Conservation (phyloP, 257 asterid genomes). For the Verbascum thapsus region DNA sequence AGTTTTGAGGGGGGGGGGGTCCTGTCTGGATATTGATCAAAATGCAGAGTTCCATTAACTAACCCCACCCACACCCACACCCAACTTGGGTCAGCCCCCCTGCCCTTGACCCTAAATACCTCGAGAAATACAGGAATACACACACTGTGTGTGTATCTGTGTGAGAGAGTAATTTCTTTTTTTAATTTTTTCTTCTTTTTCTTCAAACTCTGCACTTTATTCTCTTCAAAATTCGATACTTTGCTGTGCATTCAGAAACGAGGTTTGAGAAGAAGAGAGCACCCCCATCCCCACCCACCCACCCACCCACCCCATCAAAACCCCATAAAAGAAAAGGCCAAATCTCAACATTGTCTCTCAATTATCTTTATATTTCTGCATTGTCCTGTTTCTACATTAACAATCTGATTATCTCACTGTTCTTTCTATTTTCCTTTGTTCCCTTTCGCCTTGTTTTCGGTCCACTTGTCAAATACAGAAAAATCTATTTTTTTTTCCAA, state of each 20-base stretch:
- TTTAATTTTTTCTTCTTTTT: constrained; percentile 14
- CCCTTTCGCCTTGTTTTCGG: constrained; percentile 17
- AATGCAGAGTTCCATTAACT: constrained; percentile 26
- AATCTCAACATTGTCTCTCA: constrained; percentile 38
- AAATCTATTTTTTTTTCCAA: constrained; percentile 11
- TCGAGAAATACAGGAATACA: constrained; percentile 36
- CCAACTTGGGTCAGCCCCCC: constrained; percentile 43
- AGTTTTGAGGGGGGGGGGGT: constrained; percentile 28
- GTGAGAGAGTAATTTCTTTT: constrained; percentile 2
- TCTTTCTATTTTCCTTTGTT: constrained; percentile 19
- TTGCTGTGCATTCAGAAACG: constrained; percentile 66
- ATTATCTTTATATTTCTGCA: constrained; percentile 39
- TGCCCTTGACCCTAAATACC: constrained; percentile 40
- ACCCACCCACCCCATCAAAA: constrained; percentile 21
- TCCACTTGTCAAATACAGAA: constrained; percentile 29
- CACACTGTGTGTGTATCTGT: not conserved
- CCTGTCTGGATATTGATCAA: constrained; percentile 22
- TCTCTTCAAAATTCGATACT: constrained; percentile 81
- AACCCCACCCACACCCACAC: constrained; percentile 33
- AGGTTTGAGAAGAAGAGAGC: constrained; percentile 48
- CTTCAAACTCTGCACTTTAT: constrained; percentile 67
- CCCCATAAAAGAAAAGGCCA: constrained; percentile 34
- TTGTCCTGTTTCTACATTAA: constrained; percentile 47
- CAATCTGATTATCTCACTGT: constrained; percentile 35
- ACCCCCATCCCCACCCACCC: constrained; percentile 1